A percentile compares a stretch with the other conserved stretches of the same genome.
These are phyloP conservation scores for Gaeumannomyces tritici DNA, from an alignment of 2,329 filamentous ascomycete species.

Conservation along the genomic window DNA sequence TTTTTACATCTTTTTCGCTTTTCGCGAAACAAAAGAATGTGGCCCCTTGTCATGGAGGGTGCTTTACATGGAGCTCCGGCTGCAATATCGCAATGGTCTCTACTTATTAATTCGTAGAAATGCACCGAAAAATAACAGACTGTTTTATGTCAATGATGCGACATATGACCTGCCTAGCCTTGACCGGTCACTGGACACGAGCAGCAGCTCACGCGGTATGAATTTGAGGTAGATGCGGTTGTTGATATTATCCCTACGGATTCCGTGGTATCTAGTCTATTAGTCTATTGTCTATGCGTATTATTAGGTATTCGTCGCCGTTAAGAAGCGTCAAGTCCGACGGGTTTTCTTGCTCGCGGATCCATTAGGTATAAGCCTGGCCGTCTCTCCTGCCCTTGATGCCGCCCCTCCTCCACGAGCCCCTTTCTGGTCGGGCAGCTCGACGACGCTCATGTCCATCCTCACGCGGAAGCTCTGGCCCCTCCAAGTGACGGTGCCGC, in stretches of 20 bases:
- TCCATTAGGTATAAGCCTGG: slow-evolving; percentile 9
- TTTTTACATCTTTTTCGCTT: no score
- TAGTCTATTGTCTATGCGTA: not conserved
- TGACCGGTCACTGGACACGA: no score
- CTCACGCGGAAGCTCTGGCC: slow-evolving; percentile 74
- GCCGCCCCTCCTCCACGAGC: not conserved
- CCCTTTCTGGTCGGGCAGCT: slow-evolving; percentile 18
- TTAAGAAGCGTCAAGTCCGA: not conserved
- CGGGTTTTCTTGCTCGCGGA: not conserved
- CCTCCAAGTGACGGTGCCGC: slow-evolving; percentile 78
- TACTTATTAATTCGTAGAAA: no score
- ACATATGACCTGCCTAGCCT: no score
- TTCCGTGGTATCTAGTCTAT: not conserved
- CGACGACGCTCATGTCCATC: slow-evolving; percentile 70
- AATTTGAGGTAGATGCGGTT: not conserved
- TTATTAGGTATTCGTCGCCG: not conserved
- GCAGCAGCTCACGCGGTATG: no score
- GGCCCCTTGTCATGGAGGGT: no score
- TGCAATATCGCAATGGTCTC: no score
- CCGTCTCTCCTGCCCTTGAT: slow-evolving; percentile 5
- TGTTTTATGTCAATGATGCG: no score
- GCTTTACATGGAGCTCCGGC: no score
- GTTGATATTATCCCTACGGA: not conserved
- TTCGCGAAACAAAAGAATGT: no score
- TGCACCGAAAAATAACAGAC: no score